Evolutionary conservation across 1,284 basidiomycete genomes (phyloP), one percentile per base, ranked within the genome.

Genomic region (Golubevia pallescens): DNA sequence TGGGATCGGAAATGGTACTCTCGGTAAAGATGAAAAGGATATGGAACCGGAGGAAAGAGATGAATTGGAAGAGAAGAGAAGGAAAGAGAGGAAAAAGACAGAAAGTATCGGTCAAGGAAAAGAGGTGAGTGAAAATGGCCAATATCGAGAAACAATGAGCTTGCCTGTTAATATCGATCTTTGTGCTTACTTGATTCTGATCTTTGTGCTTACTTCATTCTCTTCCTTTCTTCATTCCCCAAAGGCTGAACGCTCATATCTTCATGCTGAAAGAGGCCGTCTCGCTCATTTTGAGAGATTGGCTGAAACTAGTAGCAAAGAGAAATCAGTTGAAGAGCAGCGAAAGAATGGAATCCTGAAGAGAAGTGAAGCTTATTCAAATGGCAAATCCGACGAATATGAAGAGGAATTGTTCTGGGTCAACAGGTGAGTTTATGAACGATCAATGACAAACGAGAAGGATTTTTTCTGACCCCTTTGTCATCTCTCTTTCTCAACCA

Each of bases 21-120:
- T 63, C 7, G 16, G 58, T n/a, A 58, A 65, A 28, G 24, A 63
- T 1, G 66, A 66, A 10, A 61, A 59, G 1, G 65, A 61, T 4
- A 71, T 72, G 42, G 73, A 77, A 54, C 77, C 77, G 0, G 75
- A 77, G 53, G 69, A 73, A 16, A 55, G 51, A 32, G 75, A 77
- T 59, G 73, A 77, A 48, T 51, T 72, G 24, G 58, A 70, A 21
- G 63, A 77, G 38, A 28, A 60, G 23, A 23, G 68, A 38, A 67
- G 69, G n/a, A 66, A 62, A 54, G 69, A 71, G 64, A 57, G 62
- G 55, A 69, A 64, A 21, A 67, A 70, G 48, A 66, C 66, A 0
- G 69, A 78, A 14, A 51, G 38, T 24, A 38, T 38, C 10, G 34
- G 34, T 38, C 34, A 38, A 38, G 34, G 34, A 38, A 21, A 60